Base-by-base conservation (phyloP, 257 asterid genomes). In the Gentiana macrophylla region DNA sequence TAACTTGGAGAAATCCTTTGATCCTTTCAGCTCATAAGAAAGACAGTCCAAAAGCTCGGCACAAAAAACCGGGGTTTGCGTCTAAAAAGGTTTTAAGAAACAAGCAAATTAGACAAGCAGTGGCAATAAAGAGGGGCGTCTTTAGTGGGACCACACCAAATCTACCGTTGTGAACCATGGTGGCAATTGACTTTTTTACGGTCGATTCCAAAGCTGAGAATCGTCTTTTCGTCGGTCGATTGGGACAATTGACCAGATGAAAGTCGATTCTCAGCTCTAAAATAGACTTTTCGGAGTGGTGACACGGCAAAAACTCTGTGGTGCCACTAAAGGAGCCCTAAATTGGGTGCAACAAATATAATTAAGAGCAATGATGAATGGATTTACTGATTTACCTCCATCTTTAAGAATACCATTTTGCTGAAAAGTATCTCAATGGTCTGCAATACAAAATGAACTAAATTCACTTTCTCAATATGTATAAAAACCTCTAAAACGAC, bases 401-500 rank as follows among this genome's bases (percentile, higher is more conserved):
- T 73, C 77, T 72, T 64, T 73, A 91, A 65, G 72, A 91, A 72
- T 51, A 80, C 43, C 83, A 71, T 82, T 71, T 78, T 78, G 81
- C 97, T 85, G 84, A 88, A 79, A 49, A 92, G 97, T 65, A 83
- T 87, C 82, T 87, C 95, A 12, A 84, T 75, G 37, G 98, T 91
- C 98, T 91, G 95, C 58, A 72, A 77, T 2, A 72, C 47, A 76
- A 66, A 56, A 41, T 5, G 46, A 41, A 56, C 8, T 8, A 53
- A 12, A 60, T 45, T 43, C 8, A 24, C 24, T 24, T 24, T 24
- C 24, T 24, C 24, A 24, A 24, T 24, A 24, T 24, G 24, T 24
- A 24, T 24, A 0, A 24, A 24, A 24, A 24, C 24, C 24, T 24
- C 24, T 24, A 24, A 24, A 24, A 24, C 24, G 24, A 24, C 24